A percentile compares a stretch with the other conserved stretches of the same genome.
These are phyloP conservation scores for Suillus luteus DNA, from an alignment of 768 basidiomycete genomes.

Conservation along the genomic window DNA sequence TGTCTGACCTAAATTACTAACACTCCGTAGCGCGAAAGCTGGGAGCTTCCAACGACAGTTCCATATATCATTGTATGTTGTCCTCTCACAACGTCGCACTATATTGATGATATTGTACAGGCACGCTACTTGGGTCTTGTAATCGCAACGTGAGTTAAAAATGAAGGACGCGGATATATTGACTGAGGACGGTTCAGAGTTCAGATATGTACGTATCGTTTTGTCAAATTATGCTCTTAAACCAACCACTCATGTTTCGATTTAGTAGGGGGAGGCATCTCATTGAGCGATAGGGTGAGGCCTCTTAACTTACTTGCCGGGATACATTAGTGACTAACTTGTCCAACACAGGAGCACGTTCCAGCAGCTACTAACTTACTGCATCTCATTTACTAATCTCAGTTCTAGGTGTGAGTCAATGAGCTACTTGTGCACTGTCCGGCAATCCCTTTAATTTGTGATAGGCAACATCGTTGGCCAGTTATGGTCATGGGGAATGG, in stretches of 20 bases:
- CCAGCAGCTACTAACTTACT: not conserved
- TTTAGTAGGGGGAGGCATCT: not conserved
- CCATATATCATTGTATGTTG: slow-evolving; percentile 2
- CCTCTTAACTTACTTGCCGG: not conserved
- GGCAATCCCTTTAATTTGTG: not conserved
- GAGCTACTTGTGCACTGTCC: too few species aligned
- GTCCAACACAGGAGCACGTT: not conserved
- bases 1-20: not conserved
- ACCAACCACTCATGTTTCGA: not conserved
- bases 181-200: slow-evolving; percentile 1
- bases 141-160: not conserved
- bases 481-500: slow-evolving; percentile 1
- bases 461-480: not conserved
- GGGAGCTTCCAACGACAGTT: not conserved
- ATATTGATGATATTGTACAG: not conserved
- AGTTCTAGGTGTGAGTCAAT: not conserved
- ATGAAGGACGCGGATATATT: not conserved
- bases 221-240: not conserved
- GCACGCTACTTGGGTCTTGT: slow-evolving; percentile 3
- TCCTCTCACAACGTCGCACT: not conserved
- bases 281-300: not conserved
- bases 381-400: not conserved
- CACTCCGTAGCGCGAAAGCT: not conserved
- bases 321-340: not conserved
- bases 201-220: not conserved